Evolutionary conservation across 2,329 filamentous ascomycete species (phyloP).

Genomic region (Pseudopithomyces maydicus): DNA sequence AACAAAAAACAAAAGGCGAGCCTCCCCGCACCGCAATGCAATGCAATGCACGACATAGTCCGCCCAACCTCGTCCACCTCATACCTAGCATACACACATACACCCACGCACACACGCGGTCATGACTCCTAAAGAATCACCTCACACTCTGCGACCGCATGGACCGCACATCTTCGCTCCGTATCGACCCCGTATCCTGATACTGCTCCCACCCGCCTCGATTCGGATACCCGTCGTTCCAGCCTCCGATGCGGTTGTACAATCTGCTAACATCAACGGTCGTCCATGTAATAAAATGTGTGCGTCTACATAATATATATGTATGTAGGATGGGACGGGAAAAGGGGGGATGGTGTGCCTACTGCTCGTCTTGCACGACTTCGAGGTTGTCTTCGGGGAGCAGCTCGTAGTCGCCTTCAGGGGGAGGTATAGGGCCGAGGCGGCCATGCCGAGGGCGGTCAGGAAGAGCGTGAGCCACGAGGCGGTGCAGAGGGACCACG

Average conservation of each 20-base stretch:
- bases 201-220: constrained; percentile 14
- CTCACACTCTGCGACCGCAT: not conserved
- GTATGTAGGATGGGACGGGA: too few relatives aligned
- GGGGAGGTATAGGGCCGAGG: constrained; percentile 74
- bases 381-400: constrained; percentile 54
- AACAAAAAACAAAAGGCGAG: too few relatives aligned
- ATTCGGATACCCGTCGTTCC: constrained; percentile 39
- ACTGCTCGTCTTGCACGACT: constrained; percentile 39
- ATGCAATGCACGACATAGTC: not conserved
- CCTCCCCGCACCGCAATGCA: not conserved
- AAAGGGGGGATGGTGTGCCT: constrained; percentile 15
- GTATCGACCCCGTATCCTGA: constrained; percentile 17
- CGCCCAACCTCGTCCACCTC: not conserved
- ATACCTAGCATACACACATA: not conserved
- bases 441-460: constrained; percentile 62
- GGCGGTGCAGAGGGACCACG: constrained; percentile 72
- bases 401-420: constrained; percentile 86
- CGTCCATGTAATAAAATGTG: not conserved
- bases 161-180: not conserved
- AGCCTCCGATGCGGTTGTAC: constrained; percentile 38
- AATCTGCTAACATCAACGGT: constrained; percentile 34
- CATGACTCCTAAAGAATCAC: too few relatives aligned
- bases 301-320: too few relatives aligned
- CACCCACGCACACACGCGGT: not conserved
- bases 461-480: constrained; percentile 63